Evolutionary conservation across 1,139 yeast species (phyloP).

Genomic region (Geotrichum klebahnii): DNA sequence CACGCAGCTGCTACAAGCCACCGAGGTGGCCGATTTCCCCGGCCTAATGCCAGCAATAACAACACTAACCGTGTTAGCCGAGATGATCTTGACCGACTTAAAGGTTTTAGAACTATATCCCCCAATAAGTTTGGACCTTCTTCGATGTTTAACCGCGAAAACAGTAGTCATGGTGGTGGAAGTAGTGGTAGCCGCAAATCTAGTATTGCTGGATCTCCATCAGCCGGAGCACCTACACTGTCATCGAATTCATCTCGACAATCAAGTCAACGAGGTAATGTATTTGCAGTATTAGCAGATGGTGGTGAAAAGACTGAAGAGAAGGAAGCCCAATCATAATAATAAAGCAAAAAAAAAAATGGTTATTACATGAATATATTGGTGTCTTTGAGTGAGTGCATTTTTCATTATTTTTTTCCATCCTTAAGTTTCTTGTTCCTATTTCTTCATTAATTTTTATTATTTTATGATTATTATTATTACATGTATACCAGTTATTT

Average conservation of each 20-base stretch:
- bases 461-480: no score
- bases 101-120: constrained; percentile 19
- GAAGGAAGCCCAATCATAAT: constrained; percentile 17
- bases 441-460: no score
- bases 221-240: no score
- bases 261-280: constrained; percentile 30
- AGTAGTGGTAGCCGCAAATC: constrained; percentile 21
- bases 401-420: no score
- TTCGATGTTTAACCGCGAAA: constrained; percentile 33
- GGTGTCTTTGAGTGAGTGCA: no score
- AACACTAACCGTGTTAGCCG: constrained; percentile 16
- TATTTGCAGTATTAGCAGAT: constrained; percentile 34
- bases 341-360: no score
- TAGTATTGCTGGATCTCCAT: constrained; percentile 32
- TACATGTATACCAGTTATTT: no score
- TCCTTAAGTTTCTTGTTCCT: no score
- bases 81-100: constrained; percentile 18
- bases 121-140: constrained; percentile 33
- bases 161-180: constrained; percentile 21
- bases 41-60: constrained; percentile 10
- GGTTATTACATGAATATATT: no score
- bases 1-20: constrained; percentile 11
- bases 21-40: constrained; percentile 12
- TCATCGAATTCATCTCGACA: constrained; percentile 34
- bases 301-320: constrained; percentile 28